Evolutionary conservation across 768 basidiomycete species (phyloP).

Genomic region (Mrakia hoshinonis): DNA sequence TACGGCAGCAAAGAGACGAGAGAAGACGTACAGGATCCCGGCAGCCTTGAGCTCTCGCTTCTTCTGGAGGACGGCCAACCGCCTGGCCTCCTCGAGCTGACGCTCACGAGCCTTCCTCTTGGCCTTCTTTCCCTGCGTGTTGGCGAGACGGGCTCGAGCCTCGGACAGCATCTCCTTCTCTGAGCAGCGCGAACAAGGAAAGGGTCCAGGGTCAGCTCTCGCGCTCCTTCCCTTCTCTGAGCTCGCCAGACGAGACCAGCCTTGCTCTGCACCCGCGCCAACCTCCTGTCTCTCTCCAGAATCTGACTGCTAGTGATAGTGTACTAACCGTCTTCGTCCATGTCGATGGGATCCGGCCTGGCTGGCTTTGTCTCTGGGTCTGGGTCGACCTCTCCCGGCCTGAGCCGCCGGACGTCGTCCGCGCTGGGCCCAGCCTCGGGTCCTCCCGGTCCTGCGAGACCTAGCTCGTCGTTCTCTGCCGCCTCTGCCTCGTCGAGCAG

Average conservation of each 20-base stretch:
- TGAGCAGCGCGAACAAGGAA: conserved; percentile 36
- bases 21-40: conserved; percentile 67
- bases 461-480: conserved; percentile 90
- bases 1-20: background rate
- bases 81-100: conserved; percentile 88
- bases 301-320: background rate
- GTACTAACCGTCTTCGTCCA: conserved; percentile 90
- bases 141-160: conserved; percentile 92
- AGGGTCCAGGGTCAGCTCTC: background rate
- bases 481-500: conserved; percentile 93
- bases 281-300: no score
- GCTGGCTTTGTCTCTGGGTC: conserved; percentile 98
- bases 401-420: conserved; percentile 79
- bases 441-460: conserved; percentile 67
- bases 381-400: conserved; percentile 96
- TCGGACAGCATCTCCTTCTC: conserved; percentile 99
- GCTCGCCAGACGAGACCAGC: background rate
- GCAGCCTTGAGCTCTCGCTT: conserved; percentile 96
- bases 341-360: conserved; percentile 96
- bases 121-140: conserved; percentile 98
- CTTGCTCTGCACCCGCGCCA: background rate
- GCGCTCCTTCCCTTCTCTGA: background rate
- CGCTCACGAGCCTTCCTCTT: conserved; percentile 97
- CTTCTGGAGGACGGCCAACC: conserved; percentile 91
- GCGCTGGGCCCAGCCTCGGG: conserved; percentile 73